These are phyloP conservation scores for Clitopilus hobsonii DNA, from an alignment of 768 basidiomycete genomes.

Conservation along the genomic window DNA sequence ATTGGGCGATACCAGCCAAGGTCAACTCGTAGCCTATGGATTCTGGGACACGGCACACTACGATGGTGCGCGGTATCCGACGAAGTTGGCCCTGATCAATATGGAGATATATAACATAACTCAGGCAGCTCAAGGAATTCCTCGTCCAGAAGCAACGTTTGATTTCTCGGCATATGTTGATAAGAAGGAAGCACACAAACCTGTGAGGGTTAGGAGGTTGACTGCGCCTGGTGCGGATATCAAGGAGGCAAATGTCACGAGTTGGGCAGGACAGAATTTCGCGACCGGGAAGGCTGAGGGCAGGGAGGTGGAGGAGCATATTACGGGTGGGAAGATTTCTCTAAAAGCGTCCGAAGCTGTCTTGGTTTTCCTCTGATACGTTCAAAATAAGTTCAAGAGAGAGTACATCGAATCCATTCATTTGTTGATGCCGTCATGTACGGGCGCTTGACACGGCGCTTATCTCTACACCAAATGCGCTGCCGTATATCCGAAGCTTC, in stretches of 20 bases:
- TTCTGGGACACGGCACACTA: constrained; percentile 36
- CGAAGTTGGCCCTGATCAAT: constrained; percentile 45
- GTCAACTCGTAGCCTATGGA: constrained; percentile 48
- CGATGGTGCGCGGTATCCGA: constrained; percentile 26
- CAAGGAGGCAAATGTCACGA: constrained; percentile 35
- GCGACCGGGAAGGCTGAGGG: constrained; percentile 36
- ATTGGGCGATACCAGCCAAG: constrained; percentile 39
- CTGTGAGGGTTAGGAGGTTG: constrained; percentile 34
- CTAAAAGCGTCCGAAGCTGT: constrained; percentile 34
- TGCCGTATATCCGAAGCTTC: not conserved
- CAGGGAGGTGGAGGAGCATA: constrained; percentile 30
- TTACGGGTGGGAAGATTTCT: constrained; percentile 24
- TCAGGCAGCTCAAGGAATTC: constrained; percentile 16
- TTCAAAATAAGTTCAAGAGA: too few species aligned
- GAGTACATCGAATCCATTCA: too few species aligned
- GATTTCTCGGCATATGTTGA: constrained; percentile 39
- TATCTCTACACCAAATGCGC: not conserved
- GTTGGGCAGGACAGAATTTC: constrained; percentile 49
- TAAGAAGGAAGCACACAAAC: constrained; percentile 14
- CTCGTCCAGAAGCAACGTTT: constrained; percentile 38
- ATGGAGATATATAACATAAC: constrained; percentile 49
- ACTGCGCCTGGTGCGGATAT: constrained; percentile 47
- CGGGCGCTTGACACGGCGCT: not conserved
- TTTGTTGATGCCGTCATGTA: too few species aligned
- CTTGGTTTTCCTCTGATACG: constrained; percentile 25